phyloP scores from a whole-genome alignment of 2,329 filamentous ascomycete species.

The Aureobasidium sp. region DNA sequence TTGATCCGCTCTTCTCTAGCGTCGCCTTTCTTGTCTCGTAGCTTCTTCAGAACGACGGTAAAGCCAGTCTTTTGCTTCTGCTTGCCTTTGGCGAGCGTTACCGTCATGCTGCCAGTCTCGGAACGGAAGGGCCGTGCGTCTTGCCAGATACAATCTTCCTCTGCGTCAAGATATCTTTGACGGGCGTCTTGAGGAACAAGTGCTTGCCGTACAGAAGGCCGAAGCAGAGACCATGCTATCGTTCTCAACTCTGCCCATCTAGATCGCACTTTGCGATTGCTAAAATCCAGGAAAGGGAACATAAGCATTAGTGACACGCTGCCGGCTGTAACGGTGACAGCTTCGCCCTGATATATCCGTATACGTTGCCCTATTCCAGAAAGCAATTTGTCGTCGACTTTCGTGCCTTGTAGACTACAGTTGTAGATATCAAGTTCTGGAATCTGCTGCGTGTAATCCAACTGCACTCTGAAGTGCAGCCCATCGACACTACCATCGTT shows the following conservation, averaged over 20 bases:
- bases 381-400: constrained; percentile 2
- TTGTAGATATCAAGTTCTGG: constrained; percentile 5
- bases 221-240: constrained; percentile 2
- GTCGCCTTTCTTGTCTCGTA: constrained; percentile 5
- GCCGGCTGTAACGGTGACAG: not conserved
- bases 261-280: not conserved
- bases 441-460: not conserved
- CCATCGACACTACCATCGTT: not conserved
- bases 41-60: constrained; percentile 1
- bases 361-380: not conserved
- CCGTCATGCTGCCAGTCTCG: constrained; percentile 8
- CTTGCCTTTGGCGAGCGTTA: constrained; percentile 3
- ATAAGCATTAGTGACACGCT: not conserved
- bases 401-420: not conserved
- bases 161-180: constrained; percentile 10
- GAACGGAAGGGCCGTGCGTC: not conserved
- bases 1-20: constrained; percentile 1
- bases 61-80: constrained; percentile 10
- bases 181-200: not conserved
- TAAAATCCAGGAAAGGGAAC: constrained; percentile 1
- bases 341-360: constrained; percentile 1
- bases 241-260: constrained; percentile 8
- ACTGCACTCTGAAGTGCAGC: not conserved
- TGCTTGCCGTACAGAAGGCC: not conserved
- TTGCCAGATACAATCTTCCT: constrained; percentile 11